Evolutionary conservation across 164 flowering plant genomes (phyloP).

Genomic region (Akebia trifoliata): DNA sequence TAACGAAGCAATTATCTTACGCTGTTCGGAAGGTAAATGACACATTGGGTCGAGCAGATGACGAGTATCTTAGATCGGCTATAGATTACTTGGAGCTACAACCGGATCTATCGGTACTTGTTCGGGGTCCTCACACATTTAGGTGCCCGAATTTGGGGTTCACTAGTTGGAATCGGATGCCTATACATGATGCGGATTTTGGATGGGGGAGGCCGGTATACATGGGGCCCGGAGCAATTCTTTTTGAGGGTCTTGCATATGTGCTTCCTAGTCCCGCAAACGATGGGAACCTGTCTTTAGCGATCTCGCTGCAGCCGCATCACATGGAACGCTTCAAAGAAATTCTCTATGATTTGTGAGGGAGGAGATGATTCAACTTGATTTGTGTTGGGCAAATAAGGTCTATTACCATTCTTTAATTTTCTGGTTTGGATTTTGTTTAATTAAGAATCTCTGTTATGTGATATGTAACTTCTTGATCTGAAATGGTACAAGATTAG

Average conservation of each 20-base stretch:
- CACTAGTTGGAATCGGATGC: slow-evolving; percentile 60
- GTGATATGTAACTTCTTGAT: no score
- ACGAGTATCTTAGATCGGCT: slow-evolving; percentile 64
- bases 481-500: no score
- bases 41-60: slow-evolving; percentile 45
- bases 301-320: no score
- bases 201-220: slow-evolving; percentile 77
- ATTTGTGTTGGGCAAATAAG: no score
- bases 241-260: slow-evolving; percentile 53
- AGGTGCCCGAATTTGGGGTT: slow-evolving; percentile 59
- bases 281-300: slow-evolving; percentile 77
- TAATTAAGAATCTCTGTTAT: no score
- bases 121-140: slow-evolving; percentile 59
- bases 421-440: no score
- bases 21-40: slow-evolving; percentile 49
- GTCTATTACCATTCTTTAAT: no score
- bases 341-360: no score
- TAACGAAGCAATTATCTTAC: slow-evolving; percentile 43
- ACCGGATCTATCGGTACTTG: slow-evolving; percentile 47
- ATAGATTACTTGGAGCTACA: slow-evolving; percentile 63
- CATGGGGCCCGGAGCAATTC: slow-evolving; percentile 64
- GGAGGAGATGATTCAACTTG: no score
- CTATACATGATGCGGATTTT: slow-evolving; percentile 67
- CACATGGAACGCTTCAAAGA: no score
- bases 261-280: slow-evolving; percentile 45